These are phyloP conservation scores for Marasmius tenuissimus DNA, from an alignment of 1,284 basidiomycete species.

Conservation along the genomic window DNA sequence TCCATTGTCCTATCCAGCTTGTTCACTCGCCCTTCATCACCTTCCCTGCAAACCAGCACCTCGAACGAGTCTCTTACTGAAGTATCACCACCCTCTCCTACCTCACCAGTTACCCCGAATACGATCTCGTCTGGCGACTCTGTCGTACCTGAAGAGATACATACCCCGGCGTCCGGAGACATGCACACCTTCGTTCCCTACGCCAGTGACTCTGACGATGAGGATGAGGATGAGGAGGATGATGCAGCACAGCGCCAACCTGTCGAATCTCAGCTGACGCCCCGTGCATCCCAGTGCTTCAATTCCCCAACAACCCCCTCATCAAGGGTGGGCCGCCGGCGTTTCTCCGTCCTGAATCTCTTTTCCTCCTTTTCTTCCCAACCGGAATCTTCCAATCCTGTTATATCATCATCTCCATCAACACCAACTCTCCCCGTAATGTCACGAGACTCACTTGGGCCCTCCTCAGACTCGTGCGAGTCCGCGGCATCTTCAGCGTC, in stretches of 20 bases:
- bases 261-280: slow-evolving; percentile 1
- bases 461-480: slow-evolving; percentile 10
- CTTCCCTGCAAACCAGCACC: slow-evolving; percentile 8
- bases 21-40: slow-evolving; percentile 25
- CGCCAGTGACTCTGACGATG: slow-evolving; percentile 6
- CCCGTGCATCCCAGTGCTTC: slow-evolving; percentile 5
- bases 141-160: neutral
- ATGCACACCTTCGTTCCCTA: slow-evolving; percentile 11
- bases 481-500: slow-evolving; percentile 11
- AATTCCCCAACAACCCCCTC: slow-evolving; percentile 6
- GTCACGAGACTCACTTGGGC: slow-evolving; percentile 9
- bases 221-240: slow-evolving; percentile 6
- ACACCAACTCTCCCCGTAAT: slow-evolving; percentile 4
- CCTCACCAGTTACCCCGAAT: neutral
- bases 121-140: neutral
- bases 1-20: slow-evolving; percentile 38
- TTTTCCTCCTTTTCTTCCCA: slow-evolving; percentile 10
- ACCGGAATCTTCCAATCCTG: neutral
- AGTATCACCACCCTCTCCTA: neutral
- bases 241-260: neutral
- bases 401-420: slow-evolving; percentile 1
- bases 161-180: slow-evolving; percentile 8
- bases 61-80: slow-evolving; percentile 9
- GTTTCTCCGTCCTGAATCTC: slow-evolving; percentile 17
- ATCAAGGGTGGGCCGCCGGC: slow-evolving; percentile 5